A percentile compares a stretch with the other conserved stretches of the same genome.
phyloP scores from a whole-genome alignment of 257 asterid genomes.

The Lavandula angustifolia region DNA sequence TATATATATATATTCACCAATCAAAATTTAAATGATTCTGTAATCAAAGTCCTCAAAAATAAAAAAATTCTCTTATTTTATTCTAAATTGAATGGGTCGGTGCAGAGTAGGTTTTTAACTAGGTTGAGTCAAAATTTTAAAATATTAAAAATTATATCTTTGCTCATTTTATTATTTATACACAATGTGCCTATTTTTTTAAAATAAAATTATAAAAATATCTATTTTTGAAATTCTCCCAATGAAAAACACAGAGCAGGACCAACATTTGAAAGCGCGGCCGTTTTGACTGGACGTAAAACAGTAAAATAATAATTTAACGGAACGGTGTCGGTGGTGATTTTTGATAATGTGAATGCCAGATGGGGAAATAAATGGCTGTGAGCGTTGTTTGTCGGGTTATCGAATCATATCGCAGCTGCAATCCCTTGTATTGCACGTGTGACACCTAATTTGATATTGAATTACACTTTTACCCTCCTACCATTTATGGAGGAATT shows the following conservation, averaged over 20 bases:
- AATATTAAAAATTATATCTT: no score
- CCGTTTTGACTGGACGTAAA: slow-evolving; percentile 31
- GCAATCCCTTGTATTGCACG: slow-evolving; percentile 30
- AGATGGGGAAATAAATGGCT: slow-evolving; percentile 26
- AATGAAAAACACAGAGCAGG: slow-evolving; percentile 26
- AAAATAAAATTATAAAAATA: no score
- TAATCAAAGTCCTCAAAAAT: no score
- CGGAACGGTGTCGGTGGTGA: slow-evolving; percentile 39
- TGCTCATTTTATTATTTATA: no score
- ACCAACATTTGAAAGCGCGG: neutral
- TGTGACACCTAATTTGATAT: neutral
- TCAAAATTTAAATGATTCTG: no score
- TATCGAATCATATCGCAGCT: slow-evolving; percentile 31
- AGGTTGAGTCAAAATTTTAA: no score
- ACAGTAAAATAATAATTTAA: slow-evolving; percentile 20
- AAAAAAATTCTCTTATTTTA: no score
- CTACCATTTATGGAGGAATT: neutral
- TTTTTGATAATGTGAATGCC: slow-evolving; percentile 30
- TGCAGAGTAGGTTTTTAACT: no score
- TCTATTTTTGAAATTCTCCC: no score
- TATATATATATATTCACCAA: no score
- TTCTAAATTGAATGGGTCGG: no score
- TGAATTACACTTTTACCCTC: slow-evolving; percentile 14
- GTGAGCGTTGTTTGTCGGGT: slow-evolving; percentile 33
- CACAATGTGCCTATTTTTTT: no score